These are phyloP conservation scores for Exophiala aquamarina DNA, from an alignment of 2,329 filamentous ascomycete species.

Conservation along the genomic window DNA sequence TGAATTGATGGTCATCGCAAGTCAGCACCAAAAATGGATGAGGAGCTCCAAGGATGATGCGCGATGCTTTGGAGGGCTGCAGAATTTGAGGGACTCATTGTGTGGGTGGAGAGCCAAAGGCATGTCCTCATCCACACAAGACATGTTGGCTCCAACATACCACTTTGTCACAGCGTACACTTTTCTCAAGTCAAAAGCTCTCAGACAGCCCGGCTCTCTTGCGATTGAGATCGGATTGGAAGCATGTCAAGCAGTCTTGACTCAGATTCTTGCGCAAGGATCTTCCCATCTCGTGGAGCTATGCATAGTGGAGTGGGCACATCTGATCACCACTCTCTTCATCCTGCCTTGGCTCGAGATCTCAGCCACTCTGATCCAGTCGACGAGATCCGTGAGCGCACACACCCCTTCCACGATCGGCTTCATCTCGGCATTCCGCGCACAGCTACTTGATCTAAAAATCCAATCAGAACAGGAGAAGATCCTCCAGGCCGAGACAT, in stretches of 20 bases:
- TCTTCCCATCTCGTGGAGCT: constrained; percentile 11
- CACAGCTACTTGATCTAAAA: background rate
- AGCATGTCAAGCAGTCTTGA: constrained; percentile 8
- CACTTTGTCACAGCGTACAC: constrained; percentile 13
- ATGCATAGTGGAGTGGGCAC: constrained; percentile 15
- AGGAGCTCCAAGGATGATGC: too few relatives aligned
- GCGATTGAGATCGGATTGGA: background rate
- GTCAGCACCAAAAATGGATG: too few relatives aligned
- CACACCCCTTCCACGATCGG: background rate
- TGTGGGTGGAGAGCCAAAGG: background rate
- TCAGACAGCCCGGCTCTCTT: background rate
- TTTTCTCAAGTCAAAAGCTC: constrained; percentile 16
- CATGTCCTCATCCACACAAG: too few relatives aligned
- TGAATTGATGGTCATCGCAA: too few relatives aligned
- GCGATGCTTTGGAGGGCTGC: constrained; percentile 8
- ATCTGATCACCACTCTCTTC: constrained; percentile 18
- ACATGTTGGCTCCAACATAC: constrained; percentile 5
- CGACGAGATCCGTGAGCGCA: background rate
- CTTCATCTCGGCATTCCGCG: constrained; percentile 10
- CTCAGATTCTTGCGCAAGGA: constrained; percentile 4
- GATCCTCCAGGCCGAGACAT: background rate
- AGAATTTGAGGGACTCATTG: constrained; percentile 6
- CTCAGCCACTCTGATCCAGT: background rate
- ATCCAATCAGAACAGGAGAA: background rate
- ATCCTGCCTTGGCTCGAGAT: constrained; percentile 16